Evolutionary conservation across 2,329 filamentous ascomycete species (phyloP).

Genomic region (Aspergillus terreus): DNA sequence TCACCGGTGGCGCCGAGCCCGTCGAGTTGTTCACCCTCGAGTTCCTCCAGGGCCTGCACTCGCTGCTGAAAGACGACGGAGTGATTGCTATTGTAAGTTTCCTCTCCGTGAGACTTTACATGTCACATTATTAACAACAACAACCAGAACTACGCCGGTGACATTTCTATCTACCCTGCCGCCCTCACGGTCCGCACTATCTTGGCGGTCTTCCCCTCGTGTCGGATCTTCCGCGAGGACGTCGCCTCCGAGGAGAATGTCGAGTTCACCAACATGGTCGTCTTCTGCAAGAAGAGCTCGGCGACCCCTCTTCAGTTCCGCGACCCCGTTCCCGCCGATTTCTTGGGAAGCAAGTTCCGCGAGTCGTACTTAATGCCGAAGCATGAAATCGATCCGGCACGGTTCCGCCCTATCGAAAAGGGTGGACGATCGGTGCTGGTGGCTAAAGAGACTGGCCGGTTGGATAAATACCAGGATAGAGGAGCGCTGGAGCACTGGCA

Average conservation of each 20-base stretch:
- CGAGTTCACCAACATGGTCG: slow-evolving; percentile 93
- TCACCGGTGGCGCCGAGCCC: slow-evolving; percentile 92
- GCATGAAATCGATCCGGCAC: slow-evolving; percentile 58
- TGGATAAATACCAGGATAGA: slow-evolving; percentile 68
- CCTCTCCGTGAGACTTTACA: neutral
- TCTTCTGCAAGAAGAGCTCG: slow-evolving; percentile 76
- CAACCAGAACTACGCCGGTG: slow-evolving; percentile 84
- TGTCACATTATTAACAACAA: slow-evolving; percentile 11
- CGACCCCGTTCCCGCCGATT: slow-evolving; percentile 60
- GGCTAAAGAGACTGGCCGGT: slow-evolving; percentile 57
- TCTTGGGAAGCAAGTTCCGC: slow-evolving; percentile 67
- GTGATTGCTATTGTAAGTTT: slow-evolving; percentile 77
- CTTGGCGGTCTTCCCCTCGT: slow-evolving; percentile 75
- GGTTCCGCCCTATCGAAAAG: slow-evolving; percentile 42
- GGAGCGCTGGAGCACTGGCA: slow-evolving; percentile 84
- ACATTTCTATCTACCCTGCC: slow-evolving; percentile 72
- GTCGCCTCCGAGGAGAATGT: slow-evolving; percentile 51
- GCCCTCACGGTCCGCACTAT: slow-evolving; percentile 80
- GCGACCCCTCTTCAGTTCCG: slow-evolving; percentile 61
- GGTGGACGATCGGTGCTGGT: slow-evolving; percentile 36
- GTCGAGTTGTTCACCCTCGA: slow-evolving; percentile 81
- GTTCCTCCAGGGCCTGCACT: slow-evolving; percentile 69
- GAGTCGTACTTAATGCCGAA: slow-evolving; percentile 67
- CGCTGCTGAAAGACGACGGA: slow-evolving; percentile 71
- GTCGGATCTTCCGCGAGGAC: slow-evolving; percentile 83